These are phyloP conservation scores for Paramyrothecium roridum DNA, from an alignment of 2,329 filamentous ascomycete genomes.

Conservation along the genomic window DNA sequence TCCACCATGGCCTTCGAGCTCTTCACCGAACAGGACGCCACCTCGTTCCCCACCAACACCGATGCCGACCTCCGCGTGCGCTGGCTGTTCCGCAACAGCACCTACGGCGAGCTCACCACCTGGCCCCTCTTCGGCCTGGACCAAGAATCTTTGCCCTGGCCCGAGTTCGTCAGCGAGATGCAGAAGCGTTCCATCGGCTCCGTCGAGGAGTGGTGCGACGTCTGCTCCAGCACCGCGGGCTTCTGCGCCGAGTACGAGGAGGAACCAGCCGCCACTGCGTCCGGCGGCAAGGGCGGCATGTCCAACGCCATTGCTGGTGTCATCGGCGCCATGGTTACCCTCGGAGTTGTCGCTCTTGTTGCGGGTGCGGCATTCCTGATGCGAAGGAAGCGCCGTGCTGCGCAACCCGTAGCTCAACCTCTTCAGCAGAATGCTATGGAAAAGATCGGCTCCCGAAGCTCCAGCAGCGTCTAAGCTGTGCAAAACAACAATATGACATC, in stretches of 20 bases:
- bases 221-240: constrained; percentile 19
- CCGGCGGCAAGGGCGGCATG: constrained; percentile 14
- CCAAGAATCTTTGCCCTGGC: constrained; percentile 23
- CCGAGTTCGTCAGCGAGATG: constrained; percentile 23
- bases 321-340: constrained; percentile 27
- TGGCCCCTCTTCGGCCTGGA: constrained; percentile 26
- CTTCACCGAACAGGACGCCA: constrained; percentile 16
- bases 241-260: constrained; percentile 27
- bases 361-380: too few relatives aligned
- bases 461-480: too few relatives aligned
- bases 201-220: constrained; percentile 25
- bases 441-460: too few relatives aligned
- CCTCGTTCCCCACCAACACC: constrained; percentile 19
- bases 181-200: constrained; percentile 21
- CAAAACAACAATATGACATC: too few relatives aligned
- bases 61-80: constrained; percentile 24
- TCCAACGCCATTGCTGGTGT: constrained; percentile 29
- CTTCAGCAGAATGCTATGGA: too few relatives aligned
- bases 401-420: too few relatives aligned
- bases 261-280: constrained; percentile 1
- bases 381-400: too few relatives aligned
- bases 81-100: constrained; percentile 31
- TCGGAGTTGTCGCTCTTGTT: constrained; percentile 18
- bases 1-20: constrained; percentile 33
- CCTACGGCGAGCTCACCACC: constrained; percentile 18